A percentile compares a stretch with the other conserved stretches of the same genome.
phyloP scores from a whole-genome alignment of 2,329 filamentous ascomycete genomes.

The Diplodia intermedia region DNA sequence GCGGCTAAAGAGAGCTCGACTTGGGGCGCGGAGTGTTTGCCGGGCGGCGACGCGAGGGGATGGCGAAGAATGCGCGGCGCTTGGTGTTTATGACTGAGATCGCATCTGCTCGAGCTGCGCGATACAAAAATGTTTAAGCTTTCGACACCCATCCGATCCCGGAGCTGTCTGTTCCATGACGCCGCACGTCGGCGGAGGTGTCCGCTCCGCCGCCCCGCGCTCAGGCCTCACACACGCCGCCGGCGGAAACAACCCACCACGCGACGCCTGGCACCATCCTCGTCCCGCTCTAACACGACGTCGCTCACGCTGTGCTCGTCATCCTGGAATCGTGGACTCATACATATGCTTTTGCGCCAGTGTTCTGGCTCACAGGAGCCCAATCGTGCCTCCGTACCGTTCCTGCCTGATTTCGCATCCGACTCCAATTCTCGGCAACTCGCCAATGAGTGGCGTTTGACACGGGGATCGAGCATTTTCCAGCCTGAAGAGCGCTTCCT shows the following conservation, averaged over 20 bases:
- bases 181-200: conserved; percentile 18
- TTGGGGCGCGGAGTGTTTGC: not conserved
- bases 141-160: conserved; percentile 18
- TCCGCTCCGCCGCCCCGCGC: conserved; percentile 18
- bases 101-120: conserved; percentile 16
- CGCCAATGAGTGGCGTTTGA: no score
- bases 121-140: conserved; percentile 30
- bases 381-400: not conserved
- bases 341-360: not conserved
- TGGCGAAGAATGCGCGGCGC: conserved; percentile 16
- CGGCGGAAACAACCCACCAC: not conserved
- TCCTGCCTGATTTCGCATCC: not conserved
- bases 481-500: not conserved
- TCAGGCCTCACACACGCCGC: not conserved
- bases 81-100: conserved; percentile 20
- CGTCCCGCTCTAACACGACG: not conserved
- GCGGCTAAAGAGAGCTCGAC: conserved; percentile 29
- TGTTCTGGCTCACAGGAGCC: not conserved
- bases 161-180: conserved; percentile 10
- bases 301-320: not conserved
- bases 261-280: conserved; percentile 1
- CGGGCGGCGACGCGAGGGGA: not conserved
- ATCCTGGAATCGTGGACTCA: no score
- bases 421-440: not conserved
- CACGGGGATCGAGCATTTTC: not conserved